A percentile compares a stretch with the other conserved stretches of the same genome.
Evolutionary conservation across 768 basidiomycete species (phyloP).

Genomic region (Russula dissimulans): DNA sequence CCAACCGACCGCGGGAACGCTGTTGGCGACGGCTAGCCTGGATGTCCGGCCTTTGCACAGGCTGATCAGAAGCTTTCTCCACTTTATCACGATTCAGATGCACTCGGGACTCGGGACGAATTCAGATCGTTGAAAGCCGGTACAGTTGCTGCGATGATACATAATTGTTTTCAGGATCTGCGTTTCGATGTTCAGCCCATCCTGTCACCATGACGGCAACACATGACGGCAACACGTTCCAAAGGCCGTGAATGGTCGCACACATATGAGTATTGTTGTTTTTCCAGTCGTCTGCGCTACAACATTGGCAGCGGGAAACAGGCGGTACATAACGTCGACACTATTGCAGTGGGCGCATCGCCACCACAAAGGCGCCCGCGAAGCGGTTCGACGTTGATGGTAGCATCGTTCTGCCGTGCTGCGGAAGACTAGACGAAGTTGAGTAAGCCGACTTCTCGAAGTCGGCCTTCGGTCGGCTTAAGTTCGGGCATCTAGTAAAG

Average conservation of each 20-base stretch:
- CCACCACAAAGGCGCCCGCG: too few relatives aligned
- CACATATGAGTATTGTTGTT: too few relatives aligned
- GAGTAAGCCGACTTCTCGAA: background rate
- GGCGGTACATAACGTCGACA: too few relatives aligned
- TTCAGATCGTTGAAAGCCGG: slow-evolving; percentile 29
- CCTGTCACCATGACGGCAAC: too few relatives aligned
- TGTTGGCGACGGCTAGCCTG: background rate
- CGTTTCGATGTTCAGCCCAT: too few relatives aligned
- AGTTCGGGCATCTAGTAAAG: background rate
- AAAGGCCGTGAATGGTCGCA: too few relatives aligned
- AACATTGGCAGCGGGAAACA: too few relatives aligned
- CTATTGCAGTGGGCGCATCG: too few relatives aligned
- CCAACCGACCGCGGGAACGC: background rate
- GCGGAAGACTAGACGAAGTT: background rate
- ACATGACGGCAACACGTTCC: too few relatives aligned
- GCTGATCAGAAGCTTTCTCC: background rate
- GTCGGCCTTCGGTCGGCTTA: background rate
- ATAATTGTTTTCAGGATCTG: too few relatives aligned
- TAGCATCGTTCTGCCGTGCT: background rate
- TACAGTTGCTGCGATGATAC: slow-evolving; percentile 26
- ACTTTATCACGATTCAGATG: slow-evolving; percentile 24
- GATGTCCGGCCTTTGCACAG: background rate
- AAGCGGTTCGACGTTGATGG: too few relatives aligned
- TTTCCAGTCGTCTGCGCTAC: too few relatives aligned
- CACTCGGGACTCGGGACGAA: slow-evolving; percentile 26